Evolutionary conservation across 2,329 filamentous ascomycete genomes (phyloP).

Genomic region (Drechslera avenae): DNA sequence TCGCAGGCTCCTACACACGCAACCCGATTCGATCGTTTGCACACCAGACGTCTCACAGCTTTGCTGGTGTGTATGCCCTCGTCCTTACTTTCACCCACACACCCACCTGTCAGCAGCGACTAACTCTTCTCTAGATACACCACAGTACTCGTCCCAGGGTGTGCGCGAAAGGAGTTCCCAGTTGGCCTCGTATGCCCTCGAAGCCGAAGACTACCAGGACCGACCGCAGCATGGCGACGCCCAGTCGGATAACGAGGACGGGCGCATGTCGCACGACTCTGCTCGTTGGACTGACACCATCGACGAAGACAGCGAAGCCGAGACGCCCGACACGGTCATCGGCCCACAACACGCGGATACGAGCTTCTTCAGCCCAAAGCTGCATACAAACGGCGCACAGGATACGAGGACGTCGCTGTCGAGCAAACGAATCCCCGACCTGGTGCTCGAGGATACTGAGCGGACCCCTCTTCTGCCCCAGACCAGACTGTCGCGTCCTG

Average conservation of each 20-base stretch:
- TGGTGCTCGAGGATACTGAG: conserved; percentile 41
- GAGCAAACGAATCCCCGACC: conserved; percentile 19
- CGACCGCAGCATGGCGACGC: conserved; percentile 27
- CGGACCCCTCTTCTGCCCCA: conserved; percentile 49
- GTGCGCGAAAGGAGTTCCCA: conserved; percentile 88
- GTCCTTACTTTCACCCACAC: too few species aligned
- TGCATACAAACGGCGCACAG: conserved; percentile 5
- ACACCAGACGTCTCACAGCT: conserved; percentile 66
- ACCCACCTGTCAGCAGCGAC: conserved; percentile 16
- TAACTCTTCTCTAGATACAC: conserved; percentile 63
- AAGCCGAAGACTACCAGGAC: conserved; percentile 41
- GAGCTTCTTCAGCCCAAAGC: conserved; percentile 33
- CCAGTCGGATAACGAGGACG: conserved; percentile 29
- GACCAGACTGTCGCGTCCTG: conserved; percentile 34
- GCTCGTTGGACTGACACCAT: conserved; percentile 59
- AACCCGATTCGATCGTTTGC: conserved; percentile 75
- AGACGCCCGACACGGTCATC: conserved; percentile 53
- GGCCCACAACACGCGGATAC: conserved; percentile 20
- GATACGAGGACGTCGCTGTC: conserved; percentile 3
- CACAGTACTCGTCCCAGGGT: conserved; percentile 73
- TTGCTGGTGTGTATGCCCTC: conserved; percentile 57
- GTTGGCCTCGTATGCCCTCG: conserved; percentile 78
- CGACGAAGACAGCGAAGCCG: conserved; percentile 65
- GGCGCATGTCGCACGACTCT: conserved; percentile 39
- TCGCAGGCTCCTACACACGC: conserved; percentile 43